Evolutionary conservation across 169 alveolate genomes (phyloP).

Genomic region (Cryptosporidium viatorum): DNA sequence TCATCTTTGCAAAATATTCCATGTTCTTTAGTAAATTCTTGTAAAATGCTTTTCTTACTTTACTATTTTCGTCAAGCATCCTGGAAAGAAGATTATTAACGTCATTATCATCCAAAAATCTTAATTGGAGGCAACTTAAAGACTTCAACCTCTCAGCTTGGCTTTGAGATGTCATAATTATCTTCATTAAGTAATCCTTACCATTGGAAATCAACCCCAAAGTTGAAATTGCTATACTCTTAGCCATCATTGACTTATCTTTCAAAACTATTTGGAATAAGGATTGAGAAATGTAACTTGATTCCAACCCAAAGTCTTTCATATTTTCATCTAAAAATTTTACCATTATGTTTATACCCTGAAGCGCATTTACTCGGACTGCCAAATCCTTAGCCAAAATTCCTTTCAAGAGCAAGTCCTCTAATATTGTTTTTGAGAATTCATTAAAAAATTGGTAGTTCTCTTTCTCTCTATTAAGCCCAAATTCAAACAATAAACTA

Average conservation of each 20-base stretch:
- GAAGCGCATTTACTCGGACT: conserved; percentile 12
- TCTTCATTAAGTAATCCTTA: conserved; percentile 8
- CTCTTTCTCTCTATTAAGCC: neutral
- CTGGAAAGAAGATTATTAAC: conserved; percentile 15
- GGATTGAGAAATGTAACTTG: neutral
- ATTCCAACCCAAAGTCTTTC: neutral
- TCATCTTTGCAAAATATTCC: conserved; percentile 4
- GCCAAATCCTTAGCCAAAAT: conserved; percentile 2
- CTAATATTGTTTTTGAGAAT: neutral
- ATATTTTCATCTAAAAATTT: conserved; percentile 1
- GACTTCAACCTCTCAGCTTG: conserved; percentile 24
- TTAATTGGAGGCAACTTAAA: conserved; percentile 1
- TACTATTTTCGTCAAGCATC: conserved; percentile 44
- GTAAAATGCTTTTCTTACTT: conserved; percentile 33
- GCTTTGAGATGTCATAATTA: neutral
- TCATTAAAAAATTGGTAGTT: neutral
- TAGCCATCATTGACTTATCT: conserved; percentile 44
- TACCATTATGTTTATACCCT: conserved; percentile 16
- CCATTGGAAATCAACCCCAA: conserved; percentile 30
- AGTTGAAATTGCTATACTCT: conserved; percentile 20
- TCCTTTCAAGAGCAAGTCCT: conserved; percentile 26
- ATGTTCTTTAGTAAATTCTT: conserved; percentile 2
- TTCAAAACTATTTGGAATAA: conserved; percentile 8
- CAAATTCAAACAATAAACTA: conserved; percentile 24
- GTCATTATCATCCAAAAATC: conserved; percentile 1